A percentile compares a stretch with the other conserved stretches of the same genome.
Conservation (phyloP, 192 early-diverging fungal genomes). For the Backusella tarrabulga region DNA sequence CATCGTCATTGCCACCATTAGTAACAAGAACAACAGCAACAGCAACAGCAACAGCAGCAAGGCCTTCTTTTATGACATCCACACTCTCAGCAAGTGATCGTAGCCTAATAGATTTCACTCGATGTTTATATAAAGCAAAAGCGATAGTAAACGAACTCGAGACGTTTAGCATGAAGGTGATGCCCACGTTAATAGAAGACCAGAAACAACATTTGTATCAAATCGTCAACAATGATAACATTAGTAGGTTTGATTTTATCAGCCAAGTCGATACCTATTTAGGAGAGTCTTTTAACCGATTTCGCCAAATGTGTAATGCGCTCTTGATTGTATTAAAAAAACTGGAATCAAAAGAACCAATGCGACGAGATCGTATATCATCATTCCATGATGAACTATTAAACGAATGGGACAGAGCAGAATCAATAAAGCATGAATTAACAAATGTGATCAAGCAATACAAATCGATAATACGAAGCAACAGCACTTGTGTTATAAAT, state of each 20-base stretch:
- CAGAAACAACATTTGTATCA: not conserved
- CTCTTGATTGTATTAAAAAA: slow-evolving; percentile 20
- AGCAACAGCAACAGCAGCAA: not conserved
- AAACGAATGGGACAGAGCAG: slow-evolving; percentile 20
- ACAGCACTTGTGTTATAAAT: not conserved
- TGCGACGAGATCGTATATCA: slow-evolving; percentile 17
- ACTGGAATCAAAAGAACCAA: slow-evolving; percentile 11
- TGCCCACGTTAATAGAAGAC: not conserved
- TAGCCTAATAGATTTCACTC: slow-evolving; percentile 24
- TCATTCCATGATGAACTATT: slow-evolving; percentile 15
- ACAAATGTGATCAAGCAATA: not conserved
- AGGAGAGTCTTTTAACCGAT: slow-evolving; percentile 7
- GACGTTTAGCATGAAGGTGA: slow-evolving; percentile 10
- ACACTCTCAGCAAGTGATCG: slow-evolving; percentile 9
- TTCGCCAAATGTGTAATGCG: slow-evolving; percentile 18
- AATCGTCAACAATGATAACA: not conserved
- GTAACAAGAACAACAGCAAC: not conserved
- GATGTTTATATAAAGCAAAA: slow-evolving; percentile 25
- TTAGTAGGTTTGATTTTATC: not conserved
- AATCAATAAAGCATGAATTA: not conserved
- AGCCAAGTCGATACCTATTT: slow-evolving; percentile 10
- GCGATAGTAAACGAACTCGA: slow-evolving; percentile 17
- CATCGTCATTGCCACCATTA: not conserved
- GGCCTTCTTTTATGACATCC: not conserved
- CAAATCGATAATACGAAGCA: not conserved